A percentile compares a stretch with the other conserved stretches of the same genome.
Evolutionary conservation across 2,329 filamentous ascomycete species (phyloP).

Genomic region (Paecilomyces sp.): DNA sequence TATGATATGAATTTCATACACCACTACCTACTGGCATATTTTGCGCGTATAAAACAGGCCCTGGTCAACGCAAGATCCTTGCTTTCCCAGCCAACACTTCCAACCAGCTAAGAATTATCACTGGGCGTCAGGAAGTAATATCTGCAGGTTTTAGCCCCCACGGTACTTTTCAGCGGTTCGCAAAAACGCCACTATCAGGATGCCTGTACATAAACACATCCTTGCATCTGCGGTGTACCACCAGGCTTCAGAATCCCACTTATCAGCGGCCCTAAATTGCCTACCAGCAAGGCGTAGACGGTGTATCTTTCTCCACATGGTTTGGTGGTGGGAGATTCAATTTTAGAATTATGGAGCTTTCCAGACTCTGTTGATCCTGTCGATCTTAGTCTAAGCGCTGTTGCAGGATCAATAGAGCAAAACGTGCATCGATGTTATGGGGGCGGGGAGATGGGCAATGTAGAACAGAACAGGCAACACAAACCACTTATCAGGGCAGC

Average conservation of each 20-base stretch:
- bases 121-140: not conserved
- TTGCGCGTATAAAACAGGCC: not conserved
- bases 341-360: not conserved
- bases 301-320: not conserved
- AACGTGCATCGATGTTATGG: not conserved
- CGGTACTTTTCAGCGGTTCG: not conserved
- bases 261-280: not conserved
- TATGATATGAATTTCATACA: not conserved
- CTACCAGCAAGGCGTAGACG: not conserved
- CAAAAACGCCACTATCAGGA: not conserved
- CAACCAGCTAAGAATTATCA: not conserved
- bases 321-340: not conserved
- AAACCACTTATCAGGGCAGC: not conserved
- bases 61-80: not conserved
- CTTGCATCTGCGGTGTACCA: not conserved
- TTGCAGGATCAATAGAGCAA: not conserved
- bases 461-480: not conserved
- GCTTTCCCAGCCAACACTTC: not conserved
- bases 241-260: not conserved
- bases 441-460: not conserved
- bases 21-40: not conserved
- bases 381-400: not conserved
- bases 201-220: not conserved
- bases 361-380: not conserved
- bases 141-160: not conserved